phyloP scores from a whole-genome alignment of 2,329 filamentous ascomycete genomes.

The Colletotrichum limetticola region DNA sequence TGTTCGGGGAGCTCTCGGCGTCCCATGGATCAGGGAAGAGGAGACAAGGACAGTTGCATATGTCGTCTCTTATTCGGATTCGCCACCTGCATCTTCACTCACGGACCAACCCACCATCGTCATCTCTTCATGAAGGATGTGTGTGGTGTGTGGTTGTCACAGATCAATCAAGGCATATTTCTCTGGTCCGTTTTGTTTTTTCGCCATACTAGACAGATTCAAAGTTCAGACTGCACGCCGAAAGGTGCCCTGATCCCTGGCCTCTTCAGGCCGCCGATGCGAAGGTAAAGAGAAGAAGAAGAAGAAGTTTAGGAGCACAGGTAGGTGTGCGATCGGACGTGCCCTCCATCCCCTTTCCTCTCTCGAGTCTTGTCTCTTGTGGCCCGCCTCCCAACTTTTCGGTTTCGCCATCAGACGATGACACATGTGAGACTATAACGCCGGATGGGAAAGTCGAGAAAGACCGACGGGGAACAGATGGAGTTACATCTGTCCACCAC shows the following conservation, averaged over 20 bases:
- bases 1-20: neutral
- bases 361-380: neutral
- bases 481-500: slow-evolving; percentile 5
- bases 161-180: slow-evolving; percentile 5
- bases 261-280: slow-evolving; percentile 24
- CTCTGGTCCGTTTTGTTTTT: neutral
- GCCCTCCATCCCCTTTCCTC: neutral
- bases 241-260: slow-evolving; percentile 17
- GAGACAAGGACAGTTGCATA: neutral
- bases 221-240: slow-evolving; percentile 29
- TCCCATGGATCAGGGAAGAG: neutral
- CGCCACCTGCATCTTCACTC: neutral
- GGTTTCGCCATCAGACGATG: slow-evolving; percentile 28
- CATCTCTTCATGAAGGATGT: neutral
- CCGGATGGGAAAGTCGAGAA: neutral
- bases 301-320: neutral
- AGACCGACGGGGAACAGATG: slow-evolving; percentile 7
- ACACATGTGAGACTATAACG: slow-evolving; percentile 12
- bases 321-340: slow-evolving; percentile 24
- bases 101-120: slow-evolving; percentile 19
- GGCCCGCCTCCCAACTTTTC: neutral
- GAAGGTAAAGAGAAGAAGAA: slow-evolving; percentile 3
- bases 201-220: slow-evolving; percentile 18
- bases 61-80: slow-evolving; percentile 30
- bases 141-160: neutral